phyloP scores from a whole-genome alignment of 2,329 filamentous ascomycete species.

The Colletotrichum gigasporum region DNA sequence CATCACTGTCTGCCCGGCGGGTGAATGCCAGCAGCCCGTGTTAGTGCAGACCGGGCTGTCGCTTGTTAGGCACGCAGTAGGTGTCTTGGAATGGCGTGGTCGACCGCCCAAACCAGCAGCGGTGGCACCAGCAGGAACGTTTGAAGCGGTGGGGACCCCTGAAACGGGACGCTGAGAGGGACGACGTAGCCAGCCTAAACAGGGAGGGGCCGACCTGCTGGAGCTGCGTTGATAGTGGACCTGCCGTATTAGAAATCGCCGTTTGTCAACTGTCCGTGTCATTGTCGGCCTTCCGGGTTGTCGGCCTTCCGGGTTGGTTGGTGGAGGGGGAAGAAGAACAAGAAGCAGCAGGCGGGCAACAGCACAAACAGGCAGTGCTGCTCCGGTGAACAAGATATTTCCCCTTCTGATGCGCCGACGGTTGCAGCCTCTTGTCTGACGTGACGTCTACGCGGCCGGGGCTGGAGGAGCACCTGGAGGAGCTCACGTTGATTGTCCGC shows the following conservation, averaged over 20 bases:
- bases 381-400: too few relatives aligned
- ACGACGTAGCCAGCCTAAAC: background rate
- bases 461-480: too few relatives aligned
- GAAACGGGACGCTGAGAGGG: background rate
- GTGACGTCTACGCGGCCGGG: too few relatives aligned
- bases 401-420: too few relatives aligned
- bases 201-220: background rate
- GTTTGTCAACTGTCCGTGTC: background rate
- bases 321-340: too few relatives aligned
- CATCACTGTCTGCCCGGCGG: too few relatives aligned
- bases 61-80: background rate
- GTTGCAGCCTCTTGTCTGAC: too few relatives aligned
- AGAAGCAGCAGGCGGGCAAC: too few relatives aligned
- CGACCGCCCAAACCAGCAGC: background rate
- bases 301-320: too few relatives aligned
- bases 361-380: too few relatives aligned
- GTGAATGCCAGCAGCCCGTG: too few relatives aligned
- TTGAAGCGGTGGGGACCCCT: constrained; percentile 5
- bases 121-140: background rate
- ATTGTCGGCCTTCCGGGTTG: background rate
- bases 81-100: constrained; percentile 5
- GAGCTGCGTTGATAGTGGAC: background rate
- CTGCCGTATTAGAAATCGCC: background rate
- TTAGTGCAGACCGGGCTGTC: background rate
- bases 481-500: too few relatives aligned